phyloP scores from a whole-genome alignment of 495 filamentous ascomycete genomes.

The Pyrenula aspistea region DNA sequence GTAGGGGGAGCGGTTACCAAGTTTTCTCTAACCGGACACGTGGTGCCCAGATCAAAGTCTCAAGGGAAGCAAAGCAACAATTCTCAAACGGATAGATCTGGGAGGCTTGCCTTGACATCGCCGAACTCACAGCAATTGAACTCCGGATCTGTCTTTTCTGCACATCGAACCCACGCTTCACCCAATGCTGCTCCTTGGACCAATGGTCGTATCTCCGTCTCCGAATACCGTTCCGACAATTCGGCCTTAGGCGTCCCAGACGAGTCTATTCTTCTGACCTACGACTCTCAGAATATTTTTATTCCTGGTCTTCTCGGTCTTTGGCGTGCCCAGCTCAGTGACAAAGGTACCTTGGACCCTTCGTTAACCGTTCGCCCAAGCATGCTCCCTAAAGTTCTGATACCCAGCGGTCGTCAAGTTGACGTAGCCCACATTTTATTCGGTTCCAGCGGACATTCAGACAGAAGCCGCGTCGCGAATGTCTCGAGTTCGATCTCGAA shows the following conservation, averaged over 20 bases:
- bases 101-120: neutral
- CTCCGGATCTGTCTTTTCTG: neutral
- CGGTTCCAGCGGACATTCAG: neutral
- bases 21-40: constrained; percentile 59
- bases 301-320: constrained; percentile 55
- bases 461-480: neutral
- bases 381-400: neutral
- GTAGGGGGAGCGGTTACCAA: constrained; percentile 50
- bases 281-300: constrained; percentile 46
- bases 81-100: constrained; percentile 12
- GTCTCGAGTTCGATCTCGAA: neutral
- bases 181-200: constrained; percentile 19
- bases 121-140: neutral
- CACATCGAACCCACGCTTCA: neutral
- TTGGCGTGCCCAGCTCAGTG: constrained; percentile 52
- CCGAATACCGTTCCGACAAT: constrained; percentile 21
- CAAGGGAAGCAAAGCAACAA: constrained; percentile 16
- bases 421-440: neutral
- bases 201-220: constrained; percentile 56
- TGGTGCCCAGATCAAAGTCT: constrained; percentile 28
- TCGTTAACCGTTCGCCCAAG: constrained; percentile 7
- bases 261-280: constrained; percentile 56
- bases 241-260: constrained; percentile 36
- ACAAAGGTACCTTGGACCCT: constrained; percentile 42
- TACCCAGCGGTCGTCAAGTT: neutral